These are phyloP conservation scores for Wallacemonas sp. DNA, from an alignment of 208 protist species.

Conservation along the genomic window DNA sequence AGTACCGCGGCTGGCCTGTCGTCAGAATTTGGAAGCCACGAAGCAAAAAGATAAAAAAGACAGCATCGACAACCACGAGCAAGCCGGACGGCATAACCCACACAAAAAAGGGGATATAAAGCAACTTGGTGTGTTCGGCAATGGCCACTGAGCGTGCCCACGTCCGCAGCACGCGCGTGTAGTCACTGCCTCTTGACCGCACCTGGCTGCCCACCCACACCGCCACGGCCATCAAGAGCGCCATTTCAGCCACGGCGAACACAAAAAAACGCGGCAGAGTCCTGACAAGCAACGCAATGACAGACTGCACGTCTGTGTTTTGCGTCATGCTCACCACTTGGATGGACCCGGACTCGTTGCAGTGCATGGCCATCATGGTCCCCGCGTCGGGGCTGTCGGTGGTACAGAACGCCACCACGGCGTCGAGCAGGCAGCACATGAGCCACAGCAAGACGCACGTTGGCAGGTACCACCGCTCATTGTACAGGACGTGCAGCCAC, in stretches of 20 bases:
- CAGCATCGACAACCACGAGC: constrained; percentile 64
- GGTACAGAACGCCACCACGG: constrained; percentile 53
- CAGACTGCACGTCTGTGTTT: constrained; percentile 22
- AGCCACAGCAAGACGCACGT: constrained; percentile 35
- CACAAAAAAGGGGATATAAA: constrained; percentile 75
- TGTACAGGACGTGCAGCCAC: constrained; percentile 83
- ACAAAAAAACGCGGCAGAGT: constrained; percentile 62
- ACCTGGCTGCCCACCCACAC: constrained; percentile 56
- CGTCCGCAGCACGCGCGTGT: constrained; percentile 37
- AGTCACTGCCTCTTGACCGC: constrained; percentile 19
- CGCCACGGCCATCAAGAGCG: constrained; percentile 47
- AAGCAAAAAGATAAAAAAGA: constrained; percentile 72
- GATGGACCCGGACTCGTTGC: constrained; percentile 10
- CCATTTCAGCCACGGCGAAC: constrained; percentile 59
- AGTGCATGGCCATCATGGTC: constrained; percentile 15
- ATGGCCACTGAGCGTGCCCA: constrained; percentile 65
- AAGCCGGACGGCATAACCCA: constrained; percentile 72
- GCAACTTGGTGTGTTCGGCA: constrained; percentile 57
- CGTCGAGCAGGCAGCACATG: constrained; percentile 67
- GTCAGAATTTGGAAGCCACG: constrained; percentile 47
- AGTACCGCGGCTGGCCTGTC: constrained; percentile 31
- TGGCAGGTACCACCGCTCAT: constrained; percentile 29
- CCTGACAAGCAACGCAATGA: neutral
- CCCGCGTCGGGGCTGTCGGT: neutral
- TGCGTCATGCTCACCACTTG: constrained; percentile 71